phyloP scores from a whole-genome alignment of 208 protist species.

The Crithidia brevicula region DNA sequence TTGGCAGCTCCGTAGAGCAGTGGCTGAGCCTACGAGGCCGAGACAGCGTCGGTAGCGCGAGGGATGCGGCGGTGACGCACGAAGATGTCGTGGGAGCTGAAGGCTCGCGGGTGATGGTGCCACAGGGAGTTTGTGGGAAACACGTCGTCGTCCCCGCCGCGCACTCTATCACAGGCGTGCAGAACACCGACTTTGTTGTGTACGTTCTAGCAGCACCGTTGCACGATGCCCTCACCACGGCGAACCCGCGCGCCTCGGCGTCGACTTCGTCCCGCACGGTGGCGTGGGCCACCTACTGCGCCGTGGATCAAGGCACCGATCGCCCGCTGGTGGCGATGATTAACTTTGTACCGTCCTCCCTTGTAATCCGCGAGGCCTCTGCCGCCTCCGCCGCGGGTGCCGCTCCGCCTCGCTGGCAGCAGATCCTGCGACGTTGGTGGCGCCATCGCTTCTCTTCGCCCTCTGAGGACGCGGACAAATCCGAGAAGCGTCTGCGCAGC shows the following conservation, averaged over 20 bases:
- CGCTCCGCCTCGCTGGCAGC: background rate
- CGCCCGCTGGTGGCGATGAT: slow-evolving; percentile 54
- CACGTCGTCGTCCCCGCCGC: slow-evolving; percentile 33
- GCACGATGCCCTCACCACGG: slow-evolving; percentile 14
- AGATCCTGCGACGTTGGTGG: background rate
- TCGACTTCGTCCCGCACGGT: slow-evolving; percentile 32
- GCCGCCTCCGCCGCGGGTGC: background rate
- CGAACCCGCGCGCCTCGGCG: background rate
- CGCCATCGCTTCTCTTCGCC: background rate
- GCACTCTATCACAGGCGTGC: slow-evolving; percentile 38
- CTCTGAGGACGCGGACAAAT: background rate
- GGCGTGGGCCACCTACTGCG: slow-evolving; percentile 58
- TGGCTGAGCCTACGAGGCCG: slow-evolving; percentile 32
- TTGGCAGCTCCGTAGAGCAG: slow-evolving; percentile 29
- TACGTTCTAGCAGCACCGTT: slow-evolving; percentile 54
- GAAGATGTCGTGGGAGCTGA: too few relatives aligned
- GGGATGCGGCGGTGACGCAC: too few relatives aligned
- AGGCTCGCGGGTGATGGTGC: slow-evolving; percentile 29
- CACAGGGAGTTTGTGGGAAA: slow-evolving; percentile 31
- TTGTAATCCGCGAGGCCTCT: slow-evolving; percentile 2
- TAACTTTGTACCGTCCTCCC: slow-evolving; percentile 54
- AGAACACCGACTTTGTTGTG: slow-evolving; percentile 54
- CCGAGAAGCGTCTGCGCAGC: background rate
- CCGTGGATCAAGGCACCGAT: slow-evolving; percentile 19
- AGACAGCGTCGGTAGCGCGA: background rate